A percentile compares a stretch with the other conserved stretches of the same genome.
phyloP scores from a whole-genome alignment of 2,329 filamentous ascomycete genomes.

The Ophiobolus disseminans region DNA sequence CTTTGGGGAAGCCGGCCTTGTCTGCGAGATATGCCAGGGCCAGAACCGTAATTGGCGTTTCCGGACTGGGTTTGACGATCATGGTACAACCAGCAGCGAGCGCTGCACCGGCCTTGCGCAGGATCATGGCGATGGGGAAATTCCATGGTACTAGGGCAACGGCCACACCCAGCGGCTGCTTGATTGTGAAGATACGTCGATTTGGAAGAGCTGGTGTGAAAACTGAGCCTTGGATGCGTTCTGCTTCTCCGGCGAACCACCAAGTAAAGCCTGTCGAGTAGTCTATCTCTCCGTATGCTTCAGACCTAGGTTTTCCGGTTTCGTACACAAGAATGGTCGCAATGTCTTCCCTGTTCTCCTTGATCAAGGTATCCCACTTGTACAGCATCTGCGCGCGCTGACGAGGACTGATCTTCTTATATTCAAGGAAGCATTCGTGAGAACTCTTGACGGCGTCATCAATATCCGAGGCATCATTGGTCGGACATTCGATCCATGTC shows the following conservation, averaged over 20 bases:
- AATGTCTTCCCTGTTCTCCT: constrained; percentile 67
- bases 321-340: constrained; percentile 68
- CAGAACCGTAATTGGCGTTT: constrained; percentile 50
- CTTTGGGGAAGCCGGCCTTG: constrained; percentile 59
- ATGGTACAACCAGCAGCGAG: constrained; percentile 77
- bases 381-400: constrained; percentile 67
- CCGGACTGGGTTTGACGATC: constrained; percentile 60
- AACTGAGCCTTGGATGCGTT: constrained; percentile 68
- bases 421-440: constrained; percentile 66
- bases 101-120: constrained; percentile 72
- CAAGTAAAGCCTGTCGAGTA: constrained; percentile 62
- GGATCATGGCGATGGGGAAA: constrained; percentile 71
- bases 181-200: constrained; percentile 72
- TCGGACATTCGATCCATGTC: constrained; percentile 57
- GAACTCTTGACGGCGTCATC: constrained; percentile 66
- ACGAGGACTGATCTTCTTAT: constrained; percentile 66
- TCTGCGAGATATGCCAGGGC: constrained; percentile 49
- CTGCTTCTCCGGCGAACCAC: constrained; percentile 67
- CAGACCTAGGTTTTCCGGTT: constrained; percentile 61
- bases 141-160: constrained; percentile 77
- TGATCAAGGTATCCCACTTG: constrained; percentile 71
- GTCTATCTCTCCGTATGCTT: constrained; percentile 61
- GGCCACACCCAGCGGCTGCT: constrained; percentile 74
- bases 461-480: constrained; percentile 64
- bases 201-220: constrained; percentile 66